Evolutionary conservation across 2,329 filamentous ascomycete genomes (phyloP), one percentile per base, ranked within the genome.

Genomic region (Ophioceras dolichostomum): DNA sequence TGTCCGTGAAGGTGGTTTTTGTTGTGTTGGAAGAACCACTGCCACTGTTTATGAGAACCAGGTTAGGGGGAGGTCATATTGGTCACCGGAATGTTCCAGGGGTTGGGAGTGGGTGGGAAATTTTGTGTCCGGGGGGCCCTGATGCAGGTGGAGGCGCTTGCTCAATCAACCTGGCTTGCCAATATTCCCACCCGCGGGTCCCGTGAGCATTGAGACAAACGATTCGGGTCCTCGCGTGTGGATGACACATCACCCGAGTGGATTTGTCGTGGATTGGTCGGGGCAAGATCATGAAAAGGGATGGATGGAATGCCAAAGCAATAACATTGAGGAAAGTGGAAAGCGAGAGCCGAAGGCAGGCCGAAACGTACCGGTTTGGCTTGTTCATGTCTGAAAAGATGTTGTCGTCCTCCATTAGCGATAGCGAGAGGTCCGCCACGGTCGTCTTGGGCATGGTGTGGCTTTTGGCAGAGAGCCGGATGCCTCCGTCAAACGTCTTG

Each of bases 1-100:
- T 71, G 54, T 76, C 73, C 45, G 67, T 70, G 37, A 70, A 74
- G 36, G 64, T 65, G 41, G 69, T 69, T 55, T 76, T 73, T 41
- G 72, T 76, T 27, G 68, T 74, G 53, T 74, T 76, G 47, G 72
- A 76, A 31, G 71, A 68, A 46, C 70, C 70, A 58, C 71, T 76
- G 54, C 68, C 70, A 49, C 70, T 75, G 32, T 21, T 34, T 34
- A 34, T n/a, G 16, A 34, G 18, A 33, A 34, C 5, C 12, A 34
- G 19, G 17, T 10, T 18, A 14, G 32, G 32, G 16, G 32, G 21
- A 20, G 32, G 10, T 18, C 10, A 18, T 7, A 18, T 12, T n/a
- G 26, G 29, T 33, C 21, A 33, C 17, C 18, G 31, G 7, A 33
- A 13, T 33, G 19, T 9, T 22, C 16, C 22, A 26, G 22, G n/a